Evolutionary conservation across 2,329 filamentous ascomycete genomes (phyloP), one percentile per base, ranked within the genome.

Genomic region (Camillea tinctor): DNA sequence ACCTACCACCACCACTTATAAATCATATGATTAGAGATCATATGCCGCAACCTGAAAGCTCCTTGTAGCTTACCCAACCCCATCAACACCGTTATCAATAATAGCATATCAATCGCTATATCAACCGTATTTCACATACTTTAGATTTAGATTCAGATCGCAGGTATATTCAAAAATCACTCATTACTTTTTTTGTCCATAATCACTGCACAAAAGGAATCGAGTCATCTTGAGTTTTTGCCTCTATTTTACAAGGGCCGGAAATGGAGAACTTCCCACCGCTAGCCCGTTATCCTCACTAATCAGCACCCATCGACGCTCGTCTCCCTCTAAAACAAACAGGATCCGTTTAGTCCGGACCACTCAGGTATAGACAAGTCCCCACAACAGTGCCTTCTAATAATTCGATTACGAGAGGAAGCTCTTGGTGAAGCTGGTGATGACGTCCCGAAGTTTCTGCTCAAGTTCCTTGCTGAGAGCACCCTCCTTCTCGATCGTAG

Each of bases 401-500:
- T 73, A 64, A 71, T 71, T 66, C 57, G 73, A 74, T 85, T 85
- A 86, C 75, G 77, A 77, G 66, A 81, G 73, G 87, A 97, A 98
- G 87, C 88, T 92, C 91, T 97, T 96, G 85, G 92, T 96, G 88
- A 97, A 98, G 79, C 75, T 84, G 72, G 72, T 66, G 73, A 92
- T 86, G 74, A 91, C 82, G 62, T 95, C 89, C 85, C 88, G 91
- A 75, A 96, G 82, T 84, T 87, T 91, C 68, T 80, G 83, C 84
- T 96, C 95, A 54, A 93, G 84, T 48, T 97, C 94, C 88, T 97
- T 97, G 90, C 91, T 95, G 78, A 99, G 81, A 67, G 92, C 86
- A 79, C 94, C 94, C 87, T 98, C 93, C 87, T 94, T 95, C 75
- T 96, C 93, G 71, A 99, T 97, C 73, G 87, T 89, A 73, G 88